These are phyloP conservation scores for Pseudocercospora musae DNA, from an alignment of 2,329 filamentous ascomycete species.

Conservation along the genomic window DNA sequence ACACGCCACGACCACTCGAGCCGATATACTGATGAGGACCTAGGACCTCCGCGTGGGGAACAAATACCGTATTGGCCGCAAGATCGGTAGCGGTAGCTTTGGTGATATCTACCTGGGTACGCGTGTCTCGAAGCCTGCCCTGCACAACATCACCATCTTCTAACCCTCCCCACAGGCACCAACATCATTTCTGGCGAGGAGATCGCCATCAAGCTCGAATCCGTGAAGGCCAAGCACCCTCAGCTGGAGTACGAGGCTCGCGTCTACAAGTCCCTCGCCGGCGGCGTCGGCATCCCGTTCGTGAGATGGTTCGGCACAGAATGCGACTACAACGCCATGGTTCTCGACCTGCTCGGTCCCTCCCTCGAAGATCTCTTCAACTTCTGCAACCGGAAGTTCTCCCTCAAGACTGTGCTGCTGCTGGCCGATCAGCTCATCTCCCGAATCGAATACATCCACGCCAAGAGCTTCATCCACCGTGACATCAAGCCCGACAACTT, in stretches of 20 bases:
- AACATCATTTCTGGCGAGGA: conserved; percentile 99
- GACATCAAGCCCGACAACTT: conserved; percentile 99
- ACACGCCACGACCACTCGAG: neutral
- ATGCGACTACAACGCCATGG: conserved; percentile 99
- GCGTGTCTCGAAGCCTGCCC: conserved; percentile 25
- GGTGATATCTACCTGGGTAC: conserved; percentile 92
- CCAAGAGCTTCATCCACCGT: conserved; percentile 98
- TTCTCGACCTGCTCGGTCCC: conserved; percentile 91
- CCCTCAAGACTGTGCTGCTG: conserved; percentile 93
- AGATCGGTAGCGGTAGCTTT: conserved; percentile 96
- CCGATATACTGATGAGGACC: conserved; percentile 35
- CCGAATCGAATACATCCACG: conserved; percentile 98
- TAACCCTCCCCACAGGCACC: conserved; percentile 59
- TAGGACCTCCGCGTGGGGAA: conserved; percentile 99
- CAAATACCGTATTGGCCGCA: conserved; percentile 98
- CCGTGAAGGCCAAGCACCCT: conserved; percentile 98
- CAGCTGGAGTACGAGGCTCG: conserved; percentile 98
- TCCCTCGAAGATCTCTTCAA: conserved; percentile 98
- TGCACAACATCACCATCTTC: neutral
- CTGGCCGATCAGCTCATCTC: conserved; percentile 98
- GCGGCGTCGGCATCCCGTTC: conserved; percentile 96
- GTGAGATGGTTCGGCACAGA: conserved; percentile 99
- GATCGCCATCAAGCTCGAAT: conserved; percentile 99
- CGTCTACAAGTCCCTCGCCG: conserved; percentile 84
- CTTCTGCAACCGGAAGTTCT: conserved; percentile 99